Conservation (phyloP, 2,329 filamentous ascomycete genomes). For the Tolypocladium ovalisporum region DNA sequence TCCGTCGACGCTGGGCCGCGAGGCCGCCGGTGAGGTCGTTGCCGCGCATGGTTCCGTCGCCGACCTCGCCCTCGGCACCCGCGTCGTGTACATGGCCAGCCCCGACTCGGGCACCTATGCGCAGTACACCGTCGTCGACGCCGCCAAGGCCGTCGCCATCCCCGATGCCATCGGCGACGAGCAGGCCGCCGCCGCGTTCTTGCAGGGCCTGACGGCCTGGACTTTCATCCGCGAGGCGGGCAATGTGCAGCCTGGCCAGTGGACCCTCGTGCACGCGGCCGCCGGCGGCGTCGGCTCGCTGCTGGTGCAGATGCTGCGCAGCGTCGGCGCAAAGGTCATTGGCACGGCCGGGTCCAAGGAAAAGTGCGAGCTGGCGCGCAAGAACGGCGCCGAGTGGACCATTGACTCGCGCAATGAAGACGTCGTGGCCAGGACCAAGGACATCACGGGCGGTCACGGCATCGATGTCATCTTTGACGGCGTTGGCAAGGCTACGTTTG, state of each 20-base stretch:
- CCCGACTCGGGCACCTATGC: conserved; percentile 36
- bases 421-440: conserved; percentile 47
- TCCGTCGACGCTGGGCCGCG: conserved; percentile 69
- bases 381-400: conserved; percentile 59
- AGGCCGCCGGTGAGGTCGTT: conserved; percentile 63
- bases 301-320: conserved; percentile 63
- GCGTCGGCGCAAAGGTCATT: conserved; percentile 66
- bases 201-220: conserved; percentile 77
- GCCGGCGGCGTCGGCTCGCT: conserved; percentile 72
- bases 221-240: conserved; percentile 69
- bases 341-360: conserved; percentile 65
- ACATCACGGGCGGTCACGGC: conserved; percentile 63
- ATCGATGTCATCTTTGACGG: conserved; percentile 75
- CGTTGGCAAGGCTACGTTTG: conserved; percentile 77
- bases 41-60: conserved; percentile 41
- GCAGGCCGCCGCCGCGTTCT: conserved; percentile 54
- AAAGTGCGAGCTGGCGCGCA: conserved; percentile 60
- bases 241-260: conserved; percentile 66
- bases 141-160: conserved; percentile 46
- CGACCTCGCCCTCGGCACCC: conserved; percentile 52
- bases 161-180: conserved; percentile 51
- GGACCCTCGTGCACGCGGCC: conserved; percentile 75
- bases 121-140: conserved; percentile 43
- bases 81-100: conserved; percentile 56
- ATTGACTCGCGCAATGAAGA: conserved; percentile 55